Evolutionary conservation across 352 stramenopile species (phyloP).

Genomic region (Aphanomyces invadans): DNA sequence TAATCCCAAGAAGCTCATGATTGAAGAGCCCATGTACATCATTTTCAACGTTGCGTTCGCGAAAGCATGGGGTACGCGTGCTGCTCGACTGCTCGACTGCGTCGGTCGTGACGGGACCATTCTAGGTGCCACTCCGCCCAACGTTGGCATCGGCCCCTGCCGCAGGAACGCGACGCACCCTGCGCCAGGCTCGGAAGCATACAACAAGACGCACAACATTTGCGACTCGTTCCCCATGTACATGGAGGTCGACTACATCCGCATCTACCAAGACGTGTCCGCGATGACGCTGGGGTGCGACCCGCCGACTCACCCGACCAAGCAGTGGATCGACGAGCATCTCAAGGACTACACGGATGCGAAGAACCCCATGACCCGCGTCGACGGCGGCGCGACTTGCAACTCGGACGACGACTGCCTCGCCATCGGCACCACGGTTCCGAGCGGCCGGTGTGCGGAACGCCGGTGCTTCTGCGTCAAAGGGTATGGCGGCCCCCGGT

Average conservation of each 20-base stretch:
- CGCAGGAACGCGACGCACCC: constrained; percentile 38
- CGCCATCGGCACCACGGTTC: constrained; percentile 27
- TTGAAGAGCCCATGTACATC: constrained; percentile 57
- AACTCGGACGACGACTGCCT: constrained; percentile 35
- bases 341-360: constrained; percentile 41
- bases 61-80: constrained; percentile 37
- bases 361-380: constrained; percentile 38
- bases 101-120: background rate
- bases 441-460: constrained; percentile 40
- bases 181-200: background rate
- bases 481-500: constrained; percentile 15
- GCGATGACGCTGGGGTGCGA: constrained; percentile 49
- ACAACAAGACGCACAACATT: constrained; percentile 37
- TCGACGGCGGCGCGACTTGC: constrained; percentile 39
- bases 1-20: constrained; percentile 51
- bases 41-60: constrained; percentile 64
- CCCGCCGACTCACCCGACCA: constrained; percentile 41
- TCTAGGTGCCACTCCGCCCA: constrained; percentile 41
- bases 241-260: constrained; percentile 71
- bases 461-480: constrained; percentile 43
- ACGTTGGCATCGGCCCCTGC: constrained; percentile 35
- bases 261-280: constrained; percentile 24
- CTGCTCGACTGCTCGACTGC: background rate
- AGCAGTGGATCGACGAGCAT: constrained; percentile 44
- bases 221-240: constrained; percentile 66